Base-by-base conservation (phyloP, 768 basidiomycete species). In the Hortiboletus flavorubellus region DNA sequence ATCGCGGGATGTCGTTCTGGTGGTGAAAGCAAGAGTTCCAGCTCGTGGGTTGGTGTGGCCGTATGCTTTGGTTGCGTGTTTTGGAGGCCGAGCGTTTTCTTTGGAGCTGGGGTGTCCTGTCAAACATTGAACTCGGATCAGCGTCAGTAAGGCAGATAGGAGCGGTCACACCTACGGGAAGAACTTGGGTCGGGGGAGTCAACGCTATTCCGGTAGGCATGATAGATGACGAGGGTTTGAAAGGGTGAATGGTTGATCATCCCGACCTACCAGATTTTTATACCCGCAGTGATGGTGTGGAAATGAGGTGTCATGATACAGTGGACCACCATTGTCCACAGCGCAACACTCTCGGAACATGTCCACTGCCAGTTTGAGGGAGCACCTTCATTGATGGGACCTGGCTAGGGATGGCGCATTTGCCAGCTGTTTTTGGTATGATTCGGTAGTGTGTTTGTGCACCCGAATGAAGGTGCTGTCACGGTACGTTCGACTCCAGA, bases 321-420 rank as follows among this genome's bases (percentile, higher is more conserved):
- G 61, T 63, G 65, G 58, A 43, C 53, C 53, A 6, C 33, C 30
- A 56, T 55, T 53, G 60, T 59, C 54, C 53, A 58, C 60, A 29
- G 37, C 46, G 44, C 23, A 1, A 23, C 30, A 21, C 30, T 33
- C 8, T 46, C 18, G 11, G 18, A 21, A 15, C 44, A 52, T 11
- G 50, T 42, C 46, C 53, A 43, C 41, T 26, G 2, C 18, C 8
- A 41, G n/a, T 37, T 16, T 11, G 12, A 21, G 45, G 38, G 5
- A 34, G 8, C 5, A 10, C 15, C 16, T 12, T n/a, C 37, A 41
- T 10, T 37, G 38, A 42, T 16, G 39, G 26, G 21, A 46, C 38
- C 50, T 16, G 33, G 30, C 34, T 10, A 37, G n/a, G 56, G 38
- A 55, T 18, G 1, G n/a, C 14, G n/a, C 26, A 41, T 41, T 41